These are phyloP conservation scores for Candida jianshihensis DNA, from an alignment of 805 yeast genomes.

Conservation along the genomic window DNA sequence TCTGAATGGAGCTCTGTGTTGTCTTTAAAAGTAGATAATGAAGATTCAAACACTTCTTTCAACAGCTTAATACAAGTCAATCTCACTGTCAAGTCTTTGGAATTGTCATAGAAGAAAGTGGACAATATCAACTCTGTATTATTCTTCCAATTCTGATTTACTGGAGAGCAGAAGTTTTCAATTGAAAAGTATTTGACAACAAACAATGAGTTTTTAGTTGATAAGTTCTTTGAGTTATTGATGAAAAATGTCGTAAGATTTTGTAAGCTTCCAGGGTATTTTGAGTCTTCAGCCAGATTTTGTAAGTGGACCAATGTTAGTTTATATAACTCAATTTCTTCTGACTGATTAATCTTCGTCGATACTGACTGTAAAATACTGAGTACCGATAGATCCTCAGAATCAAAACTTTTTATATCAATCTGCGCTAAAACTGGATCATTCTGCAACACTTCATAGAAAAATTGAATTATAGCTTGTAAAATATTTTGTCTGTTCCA, in stretches of 20 bases:
- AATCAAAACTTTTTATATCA: conserved; percentile 36
- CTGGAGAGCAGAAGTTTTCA: conserved; percentile 47
- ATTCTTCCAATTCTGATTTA: conserved; percentile 44
- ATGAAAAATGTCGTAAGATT: conserved; percentile 36
- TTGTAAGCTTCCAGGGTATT: conserved; percentile 36
- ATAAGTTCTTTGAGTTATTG: conserved; percentile 28
- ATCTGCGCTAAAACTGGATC: conserved; percentile 24
- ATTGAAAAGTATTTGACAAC: conserved; percentile 42
- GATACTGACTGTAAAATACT: conserved; percentile 15
- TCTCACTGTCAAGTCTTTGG: conserved; percentile 22
- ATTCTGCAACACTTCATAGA: conserved; percentile 33
- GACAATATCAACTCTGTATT: conserved; percentile 38
- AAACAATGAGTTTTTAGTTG: conserved; percentile 31
- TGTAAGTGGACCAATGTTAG: conserved; percentile 31
- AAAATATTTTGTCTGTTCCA: conserved; percentile 33
- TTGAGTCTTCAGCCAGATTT: conserved; percentile 23
- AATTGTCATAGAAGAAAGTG: conserved; percentile 32
- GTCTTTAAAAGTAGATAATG: conserved; percentile 9
- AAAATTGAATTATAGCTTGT: conserved; percentile 32
- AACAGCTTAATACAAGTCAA: conserved; percentile 25
- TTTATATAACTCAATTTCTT: conserved; percentile 25
- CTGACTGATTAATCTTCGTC: conserved; percentile 21
- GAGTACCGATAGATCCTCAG: conserved; percentile 17
- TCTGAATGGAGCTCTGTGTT: conserved; percentile 10
- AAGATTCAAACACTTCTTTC: conserved; percentile 19